Conservation (phyloP, 495 filamentous ascomycete genomes). For the Podospora didyma region DNA sequence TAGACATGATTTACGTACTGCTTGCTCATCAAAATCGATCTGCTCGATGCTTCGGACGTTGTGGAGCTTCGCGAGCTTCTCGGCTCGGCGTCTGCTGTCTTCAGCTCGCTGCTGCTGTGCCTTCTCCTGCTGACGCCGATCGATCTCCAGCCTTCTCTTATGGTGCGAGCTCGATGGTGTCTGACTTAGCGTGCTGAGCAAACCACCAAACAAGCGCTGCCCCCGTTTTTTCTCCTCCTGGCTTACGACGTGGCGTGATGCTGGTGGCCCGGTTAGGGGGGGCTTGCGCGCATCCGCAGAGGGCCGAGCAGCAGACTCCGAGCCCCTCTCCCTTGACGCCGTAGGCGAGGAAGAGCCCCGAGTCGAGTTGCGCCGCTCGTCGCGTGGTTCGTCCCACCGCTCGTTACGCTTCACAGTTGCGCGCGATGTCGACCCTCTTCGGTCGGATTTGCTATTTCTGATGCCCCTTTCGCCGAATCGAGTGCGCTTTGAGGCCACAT, state of each 20-base stretch:
- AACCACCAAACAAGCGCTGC: constrained; percentile 82
- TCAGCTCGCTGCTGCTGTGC: constrained; percentile 64
- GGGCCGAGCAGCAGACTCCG: not conserved
- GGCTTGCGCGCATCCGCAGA: constrained; percentile 10
- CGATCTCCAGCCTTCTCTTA: constrained; percentile 80
- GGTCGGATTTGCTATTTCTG: not conserved
- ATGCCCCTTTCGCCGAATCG: constrained; percentile 13
- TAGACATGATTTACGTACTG: constrained; percentile 63
- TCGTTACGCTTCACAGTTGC: too few relatives aligned
- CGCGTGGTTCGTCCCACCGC: too few relatives aligned
- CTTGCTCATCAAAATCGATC: constrained; percentile 70
- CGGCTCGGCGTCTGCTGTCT: constrained; percentile 62
- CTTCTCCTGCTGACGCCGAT: constrained; percentile 83
- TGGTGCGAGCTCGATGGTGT: constrained; percentile 61
- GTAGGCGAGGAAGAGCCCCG: not conserved
- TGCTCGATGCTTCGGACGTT: constrained; percentile 63
- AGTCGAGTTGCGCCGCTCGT: too few relatives aligned
- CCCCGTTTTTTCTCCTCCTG: constrained; percentile 83
- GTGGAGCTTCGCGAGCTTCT: constrained; percentile 57
- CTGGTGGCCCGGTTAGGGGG: not conserved
- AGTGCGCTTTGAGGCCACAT: constrained; percentile 19
- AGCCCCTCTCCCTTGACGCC: not conserved
- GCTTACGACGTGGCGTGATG: constrained; percentile 38
- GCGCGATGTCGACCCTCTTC: not conserved
- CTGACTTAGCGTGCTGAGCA: constrained; percentile 85